Evolutionary conservation across 176 grass and related monocot species (phyloP).

Genomic region (Avena insularis): DNA sequence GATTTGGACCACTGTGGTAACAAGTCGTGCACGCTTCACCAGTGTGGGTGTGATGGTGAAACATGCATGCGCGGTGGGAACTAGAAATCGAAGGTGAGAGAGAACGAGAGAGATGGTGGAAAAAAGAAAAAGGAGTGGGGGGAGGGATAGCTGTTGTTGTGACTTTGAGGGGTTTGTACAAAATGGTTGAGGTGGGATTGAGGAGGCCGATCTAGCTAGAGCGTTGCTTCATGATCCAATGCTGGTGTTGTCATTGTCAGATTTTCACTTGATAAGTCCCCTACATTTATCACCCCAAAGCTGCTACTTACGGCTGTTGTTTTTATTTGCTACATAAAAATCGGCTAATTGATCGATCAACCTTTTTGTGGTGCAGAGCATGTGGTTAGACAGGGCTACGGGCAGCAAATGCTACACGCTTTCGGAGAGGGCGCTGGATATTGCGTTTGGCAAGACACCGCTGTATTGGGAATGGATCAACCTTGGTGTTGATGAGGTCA

Average conservation of each 20-base stretch:
- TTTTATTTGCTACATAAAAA: background rate
- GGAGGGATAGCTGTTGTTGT: background rate
- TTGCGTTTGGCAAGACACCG: constrained; percentile 47
- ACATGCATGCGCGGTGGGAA: no score
- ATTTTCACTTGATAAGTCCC: no score
- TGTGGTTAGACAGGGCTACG: constrained; percentile 48
- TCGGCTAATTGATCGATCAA: background rate
- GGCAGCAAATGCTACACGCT: constrained; percentile 60
- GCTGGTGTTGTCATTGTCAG: no score
- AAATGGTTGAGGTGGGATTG: no score
- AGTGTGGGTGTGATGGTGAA: no score
- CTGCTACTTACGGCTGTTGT: background rate
- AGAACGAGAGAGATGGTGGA: no score
- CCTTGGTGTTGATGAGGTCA: background rate
- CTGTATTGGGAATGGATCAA: constrained; percentile 50
- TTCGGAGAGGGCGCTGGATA: constrained; percentile 49
- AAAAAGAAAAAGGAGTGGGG: no score
- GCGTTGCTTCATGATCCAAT: no score
- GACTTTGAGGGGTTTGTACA: background rate
- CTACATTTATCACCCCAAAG: background rate
- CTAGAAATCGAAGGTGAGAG: no score
- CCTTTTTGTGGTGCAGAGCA: constrained; percentile 44
- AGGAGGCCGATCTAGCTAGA: no score
- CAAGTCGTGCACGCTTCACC: no score
- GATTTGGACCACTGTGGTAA: background rate